These are phyloP conservation scores for Camellia japonica DNA, from an alignment of 148 eudicot genomes.

Conservation along the genomic window DNA sequence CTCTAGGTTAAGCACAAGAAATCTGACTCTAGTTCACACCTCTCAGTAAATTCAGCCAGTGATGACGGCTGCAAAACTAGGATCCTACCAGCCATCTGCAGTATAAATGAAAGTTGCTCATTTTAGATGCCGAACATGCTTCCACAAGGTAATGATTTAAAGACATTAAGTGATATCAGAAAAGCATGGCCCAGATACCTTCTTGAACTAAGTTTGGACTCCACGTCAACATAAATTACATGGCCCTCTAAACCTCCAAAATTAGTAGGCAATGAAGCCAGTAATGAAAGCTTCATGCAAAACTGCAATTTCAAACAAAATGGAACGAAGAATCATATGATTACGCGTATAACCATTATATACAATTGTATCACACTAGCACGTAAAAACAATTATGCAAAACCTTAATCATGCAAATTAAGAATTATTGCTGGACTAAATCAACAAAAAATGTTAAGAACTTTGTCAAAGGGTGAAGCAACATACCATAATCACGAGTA, in stretches of 20 bases:
- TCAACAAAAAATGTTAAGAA: not conserved
- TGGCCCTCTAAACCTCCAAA: slow-evolving; percentile 84
- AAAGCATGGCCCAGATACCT: slow-evolving; percentile 42
- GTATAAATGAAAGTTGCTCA: slow-evolving; percentile 11
- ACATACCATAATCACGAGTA: not conserved
- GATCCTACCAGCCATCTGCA: slow-evolving; percentile 89
- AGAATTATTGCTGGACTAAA: slow-evolving; percentile 1
- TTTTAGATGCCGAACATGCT: not conserved
- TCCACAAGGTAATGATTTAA: not conserved
- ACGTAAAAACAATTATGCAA: not conserved
- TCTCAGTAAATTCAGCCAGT: slow-evolving; percentile 69
- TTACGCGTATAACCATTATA: not conserved
- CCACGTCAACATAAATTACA: slow-evolving; percentile 80
- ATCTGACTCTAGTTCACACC: slow-evolving; percentile 31
- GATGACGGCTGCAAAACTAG: slow-evolving; percentile 76
- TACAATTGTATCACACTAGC: not conserved
- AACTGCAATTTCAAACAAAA: slow-evolving; percentile 47
- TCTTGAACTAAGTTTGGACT: slow-evolving; percentile 86
- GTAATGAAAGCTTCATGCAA: slow-evolving; percentile 77
- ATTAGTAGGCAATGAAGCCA: slow-evolving; percentile 72
- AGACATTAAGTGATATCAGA: slow-evolving; percentile 6
- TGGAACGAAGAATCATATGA: slow-evolving; percentile 9
- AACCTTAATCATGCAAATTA: not conserved
- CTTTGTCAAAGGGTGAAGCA: not conserved
- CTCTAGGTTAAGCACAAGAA: not conserved